Evolutionary conservation across 2,329 filamentous ascomycete genomes (phyloP), one percentile per base, ranked within the genome.

Genomic region (Coniochaeta sp.): DNA sequence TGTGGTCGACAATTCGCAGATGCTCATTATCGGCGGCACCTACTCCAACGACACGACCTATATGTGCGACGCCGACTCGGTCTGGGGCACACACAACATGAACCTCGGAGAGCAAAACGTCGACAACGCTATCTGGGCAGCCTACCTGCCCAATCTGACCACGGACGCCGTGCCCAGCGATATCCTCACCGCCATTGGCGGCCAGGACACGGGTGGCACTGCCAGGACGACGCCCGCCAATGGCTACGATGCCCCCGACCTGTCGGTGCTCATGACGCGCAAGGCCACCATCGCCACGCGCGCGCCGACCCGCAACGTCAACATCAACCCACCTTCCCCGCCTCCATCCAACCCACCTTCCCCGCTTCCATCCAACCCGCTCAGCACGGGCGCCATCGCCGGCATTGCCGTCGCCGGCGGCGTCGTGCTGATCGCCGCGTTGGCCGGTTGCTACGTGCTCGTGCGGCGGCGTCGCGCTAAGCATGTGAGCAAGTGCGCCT

Each of bases 11-110:
- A 65, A 69, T 45, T 71, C 75, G 4, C 82, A 86, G 62, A 85
- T 86, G 77, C 65, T 86, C 22, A 71, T 86, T 46, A 77, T 85
- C 31, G 82, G 83, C 20, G 83, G 83, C 16, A 74, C 72, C 45
- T 82, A 83, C 54, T 75, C 80, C 0, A 58, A 70, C 8, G 66
- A 61, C 10, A 64, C 71, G 31, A 58, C 67, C 6, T n/a, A n/a
- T n/a, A n/a, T n/a, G n/a, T 85, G 81, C 58, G 81, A 85, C 59
- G 67, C 68, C n/a, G 69, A 71, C 1, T 65, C 67, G 12, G 69
- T 75, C 22, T 80, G 75, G 70, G 81, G 77, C 4, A 75, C 75
- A 10, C 81, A 84, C 62, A 78, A 79, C 53, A 65, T 79, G 53
- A 74, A 82, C 57, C 63, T 82, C 22, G 75, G 79, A 20, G 67